These are phyloP conservation scores for Graphiopsis chlorocephala DNA, from an alignment of 2,329 filamentous ascomycete genomes.

Conservation along the genomic window DNA sequence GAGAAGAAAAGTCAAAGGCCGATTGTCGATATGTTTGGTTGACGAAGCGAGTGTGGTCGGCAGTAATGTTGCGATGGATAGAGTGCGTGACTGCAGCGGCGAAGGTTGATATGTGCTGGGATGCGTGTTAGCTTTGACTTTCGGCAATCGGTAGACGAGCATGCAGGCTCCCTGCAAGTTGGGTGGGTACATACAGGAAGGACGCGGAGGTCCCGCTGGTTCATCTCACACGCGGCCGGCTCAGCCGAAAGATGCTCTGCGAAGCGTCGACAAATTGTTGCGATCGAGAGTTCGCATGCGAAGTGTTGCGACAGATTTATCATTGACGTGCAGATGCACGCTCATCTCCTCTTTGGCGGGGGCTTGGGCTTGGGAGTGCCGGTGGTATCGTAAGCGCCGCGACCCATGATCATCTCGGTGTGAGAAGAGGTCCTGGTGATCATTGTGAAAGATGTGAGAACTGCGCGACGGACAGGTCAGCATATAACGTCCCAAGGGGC, in stretches of 20 bases:
- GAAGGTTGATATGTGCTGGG: slow-evolving; percentile 1
- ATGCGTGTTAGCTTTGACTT: slow-evolving; percentile 8
- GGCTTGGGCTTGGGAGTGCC: slow-evolving; percentile 45
- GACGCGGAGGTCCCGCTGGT: not conserved
- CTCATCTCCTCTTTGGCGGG: slow-evolving; percentile 38
- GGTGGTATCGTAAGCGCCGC: slow-evolving; percentile 48
- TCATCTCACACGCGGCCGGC: slow-evolving; percentile 8
- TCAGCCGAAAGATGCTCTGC: not conserved
- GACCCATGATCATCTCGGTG: slow-evolving; percentile 44
- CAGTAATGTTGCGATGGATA: not conserved
- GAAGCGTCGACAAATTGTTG: not conserved
- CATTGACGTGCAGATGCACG: not conserved
- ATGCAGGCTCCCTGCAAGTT: slow-evolving; percentile 6
- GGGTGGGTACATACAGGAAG: slow-evolving; percentile 14
- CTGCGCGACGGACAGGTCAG: slow-evolving; percentile 6
- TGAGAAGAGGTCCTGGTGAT: slow-evolving; percentile 39
- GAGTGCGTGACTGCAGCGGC: not conserved
- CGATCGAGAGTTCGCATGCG: not conserved
- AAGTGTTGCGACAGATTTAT: not conserved
- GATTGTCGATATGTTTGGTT: slow-evolving; percentile 1
- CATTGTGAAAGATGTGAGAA: slow-evolving; percentile 31
- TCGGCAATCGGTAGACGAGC: not conserved
- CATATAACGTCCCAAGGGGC: slow-evolving; percentile 13
- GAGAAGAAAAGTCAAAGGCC: not conserved
- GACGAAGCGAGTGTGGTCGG: slow-evolving; percentile 10